phyloP scores from a whole-genome alignment of 2,329 filamentous ascomycete genomes.

The Tothia fuscella region DNA sequence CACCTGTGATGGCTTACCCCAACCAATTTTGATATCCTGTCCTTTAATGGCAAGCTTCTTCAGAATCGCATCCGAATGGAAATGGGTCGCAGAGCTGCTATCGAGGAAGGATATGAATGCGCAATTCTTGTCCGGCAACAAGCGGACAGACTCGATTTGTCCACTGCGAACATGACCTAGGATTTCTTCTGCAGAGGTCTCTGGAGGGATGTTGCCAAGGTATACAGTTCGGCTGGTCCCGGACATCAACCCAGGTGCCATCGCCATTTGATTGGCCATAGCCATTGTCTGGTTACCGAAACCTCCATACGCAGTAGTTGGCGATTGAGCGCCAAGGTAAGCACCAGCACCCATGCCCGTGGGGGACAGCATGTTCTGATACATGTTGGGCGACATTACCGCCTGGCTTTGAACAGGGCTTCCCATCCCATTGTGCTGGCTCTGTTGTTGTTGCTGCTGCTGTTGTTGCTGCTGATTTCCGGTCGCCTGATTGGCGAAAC shows the following conservation, averaged over 20 bases:
- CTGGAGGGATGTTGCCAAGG: slow-evolving; percentile 93
- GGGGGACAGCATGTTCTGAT: slow-evolving; percentile 75
- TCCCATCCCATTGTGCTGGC: no score
- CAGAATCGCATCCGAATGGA: slow-evolving; percentile 98
- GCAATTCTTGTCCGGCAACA: slow-evolving; percentile 98
- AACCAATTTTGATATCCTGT: slow-evolving; percentile 98
- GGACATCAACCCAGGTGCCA: slow-evolving; percentile 69
- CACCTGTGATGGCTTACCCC: slow-evolving; percentile 97
- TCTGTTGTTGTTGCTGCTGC: slow-evolving; percentile 47
- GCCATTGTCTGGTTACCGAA: slow-evolving; percentile 47
- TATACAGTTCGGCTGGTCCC: slow-evolving; percentile 95
- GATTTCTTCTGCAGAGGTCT: slow-evolving; percentile 94
- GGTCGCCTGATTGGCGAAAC: slow-evolving; percentile 45
- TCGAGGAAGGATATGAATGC: slow-evolving; percentile 99
- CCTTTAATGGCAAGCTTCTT: slow-evolving; percentile 98
- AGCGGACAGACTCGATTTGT: slow-evolving; percentile 95
- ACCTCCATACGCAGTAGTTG: slow-evolving; percentile 61
- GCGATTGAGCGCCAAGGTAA: slow-evolving; percentile 71
- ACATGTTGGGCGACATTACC: slow-evolving; percentile 65
- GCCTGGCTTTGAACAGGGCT: slow-evolving; percentile 65
- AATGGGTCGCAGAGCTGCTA: slow-evolving; percentile 93
- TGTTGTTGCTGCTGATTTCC: slow-evolving; percentile 42
- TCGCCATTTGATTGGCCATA: slow-evolving; percentile 62
- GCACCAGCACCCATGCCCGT: slow-evolving; percentile 72
- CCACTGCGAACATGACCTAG: slow-evolving; percentile 91